Evolutionary conservation across 2,329 filamentous ascomycete species (phyloP), one percentile per base, ranked within the genome.

Genomic region (Juglanconis oblonga): DNA sequence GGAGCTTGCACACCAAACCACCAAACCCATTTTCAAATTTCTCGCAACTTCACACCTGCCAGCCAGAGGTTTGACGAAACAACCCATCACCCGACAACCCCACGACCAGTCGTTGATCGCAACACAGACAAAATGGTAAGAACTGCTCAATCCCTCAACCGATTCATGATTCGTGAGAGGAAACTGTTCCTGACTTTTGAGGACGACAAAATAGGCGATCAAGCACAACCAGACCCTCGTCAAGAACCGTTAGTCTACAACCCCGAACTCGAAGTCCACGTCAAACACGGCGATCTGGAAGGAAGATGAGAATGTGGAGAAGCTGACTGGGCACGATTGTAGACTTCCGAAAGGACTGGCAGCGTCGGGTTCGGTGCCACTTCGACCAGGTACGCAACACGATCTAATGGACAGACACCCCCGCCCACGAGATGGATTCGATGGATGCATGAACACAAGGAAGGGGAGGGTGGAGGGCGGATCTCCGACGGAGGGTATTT

Each of bases 341-440:
- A 95, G 91, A 97, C 80, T 97, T 97, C 91, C 93, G 92, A 84
- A 97, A 97, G 92, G 93, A 99, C 87, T 99, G 95, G 95, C 93
- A 98, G 83, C 91, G 92, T 84, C 91, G 93, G 84, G 95, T 99
- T 78, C 91, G 92, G 83, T 91, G 91, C 82, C 95, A 99, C 87
- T 99, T 99, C 85, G 92, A 99, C 87, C 95, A 98, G 92, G 94
- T 96, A 94, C 83, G 77, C 68, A 61, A n/a, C 65, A 62, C 62
- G 64, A 67, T 69, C 13, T 64, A 69, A 65, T 57, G 48, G n/a
- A 32, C 2, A 51, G n/a, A n/a, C 7, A 32, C 53, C 17, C 49
- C 13, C 36, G 7, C 36, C 35, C 42, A 55, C 5, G 38, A 70
- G 62, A 42, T 55, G 49, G 57, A 61, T 51, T 55, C 31, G 49